Base-by-base conservation (phyloP, 345 rosid species). In the Populus nigra region DNA sequence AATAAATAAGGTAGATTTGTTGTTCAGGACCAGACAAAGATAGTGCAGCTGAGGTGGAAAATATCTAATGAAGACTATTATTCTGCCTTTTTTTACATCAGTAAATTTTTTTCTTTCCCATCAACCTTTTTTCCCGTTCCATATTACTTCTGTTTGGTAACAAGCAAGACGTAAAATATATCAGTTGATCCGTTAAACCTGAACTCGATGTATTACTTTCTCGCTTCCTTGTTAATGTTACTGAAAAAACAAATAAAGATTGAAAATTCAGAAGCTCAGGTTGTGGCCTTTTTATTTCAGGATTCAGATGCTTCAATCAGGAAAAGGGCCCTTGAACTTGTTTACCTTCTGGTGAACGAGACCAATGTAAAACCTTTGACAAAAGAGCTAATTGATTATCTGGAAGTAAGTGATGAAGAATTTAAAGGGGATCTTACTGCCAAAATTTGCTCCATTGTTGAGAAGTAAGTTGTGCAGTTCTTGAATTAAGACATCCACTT, bases 381-480 rank as follows among this genome's bases (percentile, higher is more conserved):
- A 15, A 96, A 92, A 84, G 99, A 94, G 85, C 88, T 96, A 57
- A 91, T 90, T 84, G 99, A 96, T 71, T 92, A 90, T 88, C 90
- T 96, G 91, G 97, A 94, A 96, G 88, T 91, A 80, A 92, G 97
- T 39, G 99, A 94, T 74, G 91, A 87, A 90, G 99, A 96, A 25
- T 96, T 96, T 82, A 96, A 92, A 86, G 98, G 88, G 82, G 97
- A 94, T 87, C 99, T 96, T 84, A 92, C 98, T 69, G 99, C 95
- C 82, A 96, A 93, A 87, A 92, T 96, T 75, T 96, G 99, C 87
- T 90, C 94, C 73, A 90, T 96, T 43, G 93, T 94, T 73, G 99
- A 94, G 87, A 96, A 91, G 99, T 96, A 88, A 90, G 97, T 85
- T 74, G 49, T 76, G 62, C 76, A 69, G 61, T 76, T 78, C 68